Percentiles rank a stretch among this genome's conserved stretches.
phyloP scores from a whole-genome alignment of 2,329 filamentous ascomycete genomes.

The Colletotrichum euphorbiae region DNA sequence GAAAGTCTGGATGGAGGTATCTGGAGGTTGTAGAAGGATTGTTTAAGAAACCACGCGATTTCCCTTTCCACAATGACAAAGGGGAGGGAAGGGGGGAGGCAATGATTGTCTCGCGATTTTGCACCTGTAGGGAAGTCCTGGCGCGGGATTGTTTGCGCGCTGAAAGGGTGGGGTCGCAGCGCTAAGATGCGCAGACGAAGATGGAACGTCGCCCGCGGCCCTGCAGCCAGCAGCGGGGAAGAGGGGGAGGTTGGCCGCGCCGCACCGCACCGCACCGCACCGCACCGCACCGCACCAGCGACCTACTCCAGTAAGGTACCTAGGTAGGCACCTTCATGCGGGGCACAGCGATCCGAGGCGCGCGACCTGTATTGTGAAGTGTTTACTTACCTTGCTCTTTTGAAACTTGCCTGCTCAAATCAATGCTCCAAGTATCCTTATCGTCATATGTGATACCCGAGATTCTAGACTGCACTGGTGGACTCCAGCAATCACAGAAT shows the following conservation, averaged over 20 bases:
- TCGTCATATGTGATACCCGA: too few species aligned
- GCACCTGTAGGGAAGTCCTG: not conserved
- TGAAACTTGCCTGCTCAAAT: not conserved
- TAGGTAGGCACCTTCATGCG: not conserved
- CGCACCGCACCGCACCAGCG: not conserved
- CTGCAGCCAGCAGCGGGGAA: slow-evolving; percentile 9
- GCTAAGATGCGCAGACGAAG: slow-evolving; percentile 3
- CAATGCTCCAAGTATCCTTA: not conserved
- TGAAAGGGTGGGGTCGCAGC: slow-evolving; percentile 24
- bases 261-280: not conserved
- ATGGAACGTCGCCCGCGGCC: not conserved
- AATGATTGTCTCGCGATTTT: slow-evolving; percentile 19
- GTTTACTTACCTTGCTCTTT: not conserved
- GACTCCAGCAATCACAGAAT: not conserved
- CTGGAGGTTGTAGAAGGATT: not conserved
- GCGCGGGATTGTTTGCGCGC: slow-evolving; percentile 19
- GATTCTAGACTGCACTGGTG: too few species aligned
- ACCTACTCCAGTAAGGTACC: too few species aligned
- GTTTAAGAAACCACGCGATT: too few species aligned
- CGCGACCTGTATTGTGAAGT: too few species aligned
- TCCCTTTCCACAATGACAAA: not conserved
- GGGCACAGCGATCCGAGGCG: not conserved
- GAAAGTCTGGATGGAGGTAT: too few species aligned
- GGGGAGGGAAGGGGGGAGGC: not conserved
- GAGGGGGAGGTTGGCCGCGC: not conserved